Evolutionary conservation across 2,329 filamentous ascomycete genomes (phyloP).

Genomic region (Talaromyces verruculosus): DNA sequence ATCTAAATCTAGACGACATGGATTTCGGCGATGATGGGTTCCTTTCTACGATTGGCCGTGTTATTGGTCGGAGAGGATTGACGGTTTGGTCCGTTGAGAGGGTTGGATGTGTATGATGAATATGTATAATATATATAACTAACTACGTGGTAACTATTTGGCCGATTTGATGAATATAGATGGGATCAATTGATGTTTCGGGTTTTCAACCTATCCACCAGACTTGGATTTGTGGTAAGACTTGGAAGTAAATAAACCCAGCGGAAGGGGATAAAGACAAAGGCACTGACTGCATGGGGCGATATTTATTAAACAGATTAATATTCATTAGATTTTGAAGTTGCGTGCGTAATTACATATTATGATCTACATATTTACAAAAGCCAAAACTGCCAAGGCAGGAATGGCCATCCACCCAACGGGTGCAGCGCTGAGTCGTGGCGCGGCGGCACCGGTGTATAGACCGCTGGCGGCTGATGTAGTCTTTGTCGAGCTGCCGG

Average conservation of each 20-base stretch:
- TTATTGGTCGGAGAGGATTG: conserved; percentile 51
- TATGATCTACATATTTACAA: not conserved
- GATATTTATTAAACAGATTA: no score
- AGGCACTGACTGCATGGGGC: no score
- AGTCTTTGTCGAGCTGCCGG: conserved; percentile 2
- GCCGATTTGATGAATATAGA: not conserved
- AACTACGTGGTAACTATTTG: not conserved
- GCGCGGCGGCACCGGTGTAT: conserved; percentile 7
- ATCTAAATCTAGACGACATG: conserved; percentile 54
- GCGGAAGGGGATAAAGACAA: no score
- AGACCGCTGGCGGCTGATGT: not conserved
- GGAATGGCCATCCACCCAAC: not conserved
- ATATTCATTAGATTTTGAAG: not conserved
- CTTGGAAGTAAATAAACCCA: no score
- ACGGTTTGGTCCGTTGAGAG: conserved; percentile 49
- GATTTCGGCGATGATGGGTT: conserved; percentile 53
- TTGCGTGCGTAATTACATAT: not conserved
- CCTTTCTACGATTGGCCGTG: conserved; percentile 44
- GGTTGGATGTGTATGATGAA: conserved; percentile 28
- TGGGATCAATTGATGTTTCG: not conserved
- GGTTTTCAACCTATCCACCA: no score
- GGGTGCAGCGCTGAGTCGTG: not conserved
- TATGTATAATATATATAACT: not conserved
- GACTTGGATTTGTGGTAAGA: no score
- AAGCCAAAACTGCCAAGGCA: conserved; percentile 3